A percentile compares a stretch with the other conserved stretches of the same genome.
Evolutionary conservation across 306 rosid genomes (phyloP).

Genomic region (Boehmeria nivea): DNA sequence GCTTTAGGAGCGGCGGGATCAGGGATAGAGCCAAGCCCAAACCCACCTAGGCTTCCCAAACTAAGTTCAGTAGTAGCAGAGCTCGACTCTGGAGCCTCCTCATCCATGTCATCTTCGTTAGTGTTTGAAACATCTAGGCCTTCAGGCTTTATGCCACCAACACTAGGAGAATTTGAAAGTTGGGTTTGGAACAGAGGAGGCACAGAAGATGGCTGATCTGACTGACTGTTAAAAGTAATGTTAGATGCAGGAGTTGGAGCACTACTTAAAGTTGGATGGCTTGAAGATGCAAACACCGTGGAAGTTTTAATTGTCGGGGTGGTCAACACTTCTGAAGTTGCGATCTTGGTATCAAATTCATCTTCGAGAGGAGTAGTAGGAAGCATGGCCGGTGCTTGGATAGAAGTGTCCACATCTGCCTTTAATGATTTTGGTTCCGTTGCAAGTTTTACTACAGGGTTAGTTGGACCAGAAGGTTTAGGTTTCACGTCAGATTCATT

Average conservation of each 20-base stretch:
- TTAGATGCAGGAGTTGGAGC: conserved; percentile 24
- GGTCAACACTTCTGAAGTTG: conserved; percentile 16
- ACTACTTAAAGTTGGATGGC: conserved; percentile 18
- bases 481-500: conserved; percentile 30
- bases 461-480: conserved; percentile 22
- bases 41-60: conserved; percentile 57
- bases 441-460: conserved; percentile 19
- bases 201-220: conserved; percentile 36
- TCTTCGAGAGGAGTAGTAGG: too few species aligned
- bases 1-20: conserved; percentile 48
- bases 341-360: conserved; percentile 17
- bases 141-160: conserved; percentile 33
- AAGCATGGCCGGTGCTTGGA: too few species aligned
- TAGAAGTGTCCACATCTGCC: too few species aligned
- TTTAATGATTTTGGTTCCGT: conserved; percentile 20
- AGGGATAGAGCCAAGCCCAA: conserved; percentile 51
- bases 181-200: conserved; percentile 34
- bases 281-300: conserved; percentile 21
- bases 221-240: conserved; percentile 28
- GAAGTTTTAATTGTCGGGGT: conserved; percentile 16
- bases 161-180: conserved; percentile 32
- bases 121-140: conserved; percentile 38
- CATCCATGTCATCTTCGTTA: conserved; percentile 87
- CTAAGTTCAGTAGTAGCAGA: conserved; percentile 34
- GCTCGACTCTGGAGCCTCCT: conserved; percentile 78